Conservation (phyloP, 805 yeast species). For the Jamesozyma lodderae region DNA sequence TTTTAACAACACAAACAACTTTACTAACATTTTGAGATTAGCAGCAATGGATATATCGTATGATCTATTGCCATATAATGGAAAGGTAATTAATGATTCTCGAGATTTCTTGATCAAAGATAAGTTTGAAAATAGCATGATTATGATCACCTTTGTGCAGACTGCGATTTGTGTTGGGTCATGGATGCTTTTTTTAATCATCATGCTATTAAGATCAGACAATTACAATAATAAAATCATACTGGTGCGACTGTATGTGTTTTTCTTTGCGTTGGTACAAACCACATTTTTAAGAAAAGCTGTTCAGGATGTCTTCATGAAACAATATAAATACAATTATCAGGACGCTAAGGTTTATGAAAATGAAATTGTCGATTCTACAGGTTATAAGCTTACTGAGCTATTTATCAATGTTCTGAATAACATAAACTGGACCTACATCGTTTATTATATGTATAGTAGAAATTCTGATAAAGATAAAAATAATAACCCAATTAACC, state of each 20-base stretch:
- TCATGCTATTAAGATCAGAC: conserved; percentile 40
- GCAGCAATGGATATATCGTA: background rate
- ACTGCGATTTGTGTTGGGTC: conserved; percentile 49
- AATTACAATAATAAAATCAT: conserved; percentile 44
- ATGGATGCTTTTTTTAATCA: conserved; percentile 61
- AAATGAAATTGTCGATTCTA: conserved; percentile 10
- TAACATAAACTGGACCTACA: conserved; percentile 24
- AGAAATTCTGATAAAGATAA: conserved; percentile 6
- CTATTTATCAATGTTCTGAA: conserved; percentile 12
- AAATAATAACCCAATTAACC: background rate
- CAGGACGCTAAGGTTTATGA: conserved; percentile 41
- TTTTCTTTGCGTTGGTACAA: conserved; percentile 44
- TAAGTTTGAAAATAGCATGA: conserved; percentile 31
- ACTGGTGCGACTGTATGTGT: conserved; percentile 48
- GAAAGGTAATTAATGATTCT: conserved; percentile 6
- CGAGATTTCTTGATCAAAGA: conserved; percentile 22
- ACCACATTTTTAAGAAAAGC: conserved; percentile 43
- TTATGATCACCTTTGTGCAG: conserved; percentile 41
- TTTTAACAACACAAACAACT: background rate
- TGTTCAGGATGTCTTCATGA: conserved; percentile 35
- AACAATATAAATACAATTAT: conserved; percentile 44
- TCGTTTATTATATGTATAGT: conserved; percentile 23
- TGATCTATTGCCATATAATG: background rate
- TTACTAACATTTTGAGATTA: background rate
- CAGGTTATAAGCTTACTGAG: conserved; percentile 11